A percentile compares a stretch with the other conserved stretches of the same genome.
Evolutionary conservation across 2,329 filamentous ascomycete species (phyloP).

Genomic region (Capronia epimyces): DNA sequence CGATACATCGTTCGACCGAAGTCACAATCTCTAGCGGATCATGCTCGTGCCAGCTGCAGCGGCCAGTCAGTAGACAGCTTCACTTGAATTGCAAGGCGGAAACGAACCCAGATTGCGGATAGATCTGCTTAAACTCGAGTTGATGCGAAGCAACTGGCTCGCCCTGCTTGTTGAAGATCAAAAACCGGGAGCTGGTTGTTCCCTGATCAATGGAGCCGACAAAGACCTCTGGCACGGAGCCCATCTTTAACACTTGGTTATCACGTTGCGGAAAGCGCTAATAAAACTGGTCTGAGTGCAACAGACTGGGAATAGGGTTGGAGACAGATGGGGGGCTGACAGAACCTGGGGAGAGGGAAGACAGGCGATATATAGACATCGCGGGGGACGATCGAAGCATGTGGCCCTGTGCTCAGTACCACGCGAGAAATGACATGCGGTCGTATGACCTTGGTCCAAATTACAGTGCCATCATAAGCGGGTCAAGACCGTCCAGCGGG

Average conservation of each 20-base stretch:
- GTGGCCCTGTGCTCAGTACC: constrained; percentile 6
- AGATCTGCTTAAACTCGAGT: constrained; percentile 78
- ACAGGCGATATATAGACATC: constrained; percentile 14
- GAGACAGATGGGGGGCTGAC: constrained; percentile 7
- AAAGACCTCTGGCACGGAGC: constrained; percentile 52
- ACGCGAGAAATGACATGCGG: constrained; percentile 9
- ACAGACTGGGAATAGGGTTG: background rate
- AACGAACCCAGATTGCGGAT: constrained; percentile 71
- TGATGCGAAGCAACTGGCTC: constrained; percentile 77
- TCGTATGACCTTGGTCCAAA: constrained; percentile 9
- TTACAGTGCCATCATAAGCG: background rate
- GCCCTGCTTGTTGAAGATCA: constrained; percentile 79
- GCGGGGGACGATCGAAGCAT: constrained; percentile 15
- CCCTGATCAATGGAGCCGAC: constrained; percentile 88
- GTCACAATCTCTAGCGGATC: constrained; percentile 70
- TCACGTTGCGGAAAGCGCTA: background rate
- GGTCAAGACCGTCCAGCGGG: background rate
- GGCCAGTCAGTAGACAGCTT: constrained; percentile 6
- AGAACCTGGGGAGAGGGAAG: constrained; percentile 14
- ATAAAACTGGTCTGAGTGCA: background rate
- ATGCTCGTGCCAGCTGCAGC: constrained; percentile 76
- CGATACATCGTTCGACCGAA: constrained; percentile 74
- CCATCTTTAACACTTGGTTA: constrained; percentile 14
- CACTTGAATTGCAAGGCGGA: background rate
- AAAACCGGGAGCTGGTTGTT: constrained; percentile 81